Evolutionary conservation across 1,284 basidiomycete genomes (phyloP).

Genomic region (Leccinum angustisporum): DNA sequence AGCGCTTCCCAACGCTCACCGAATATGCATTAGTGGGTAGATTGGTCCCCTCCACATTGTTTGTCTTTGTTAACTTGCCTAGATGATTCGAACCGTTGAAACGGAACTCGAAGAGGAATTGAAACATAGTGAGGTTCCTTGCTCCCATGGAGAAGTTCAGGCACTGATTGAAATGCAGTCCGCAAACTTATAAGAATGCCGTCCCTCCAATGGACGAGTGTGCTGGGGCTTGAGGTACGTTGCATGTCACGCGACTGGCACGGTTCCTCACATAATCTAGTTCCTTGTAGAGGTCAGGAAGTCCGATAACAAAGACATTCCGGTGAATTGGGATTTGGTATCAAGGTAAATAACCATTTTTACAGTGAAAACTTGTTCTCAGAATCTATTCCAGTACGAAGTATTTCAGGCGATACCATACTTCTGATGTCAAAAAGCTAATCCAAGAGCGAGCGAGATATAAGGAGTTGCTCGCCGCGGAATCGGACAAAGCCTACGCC

Average conservation of each 20-base stretch:
- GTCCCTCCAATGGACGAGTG: slow-evolving; percentile 70
- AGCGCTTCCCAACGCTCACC: slow-evolving; percentile 69
- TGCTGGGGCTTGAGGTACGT: slow-evolving; percentile 68
- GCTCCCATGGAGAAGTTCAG: not conserved
- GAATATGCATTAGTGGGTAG: slow-evolving; percentile 41
- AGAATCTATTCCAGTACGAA: slow-evolving; percentile 62
- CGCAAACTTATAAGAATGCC: slow-evolving; percentile 76
- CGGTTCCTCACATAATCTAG: slow-evolving; percentile 37
- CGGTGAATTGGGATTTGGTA: slow-evolving; percentile 78
- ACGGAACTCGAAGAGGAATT: slow-evolving; percentile 78
- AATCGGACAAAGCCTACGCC: slow-evolving; percentile 65
- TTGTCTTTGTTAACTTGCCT: slow-evolving; percentile 4
- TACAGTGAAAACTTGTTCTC: slow-evolving; percentile 7
- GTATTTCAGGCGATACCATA: slow-evolving; percentile 74
- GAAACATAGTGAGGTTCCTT: slow-evolving; percentile 49
- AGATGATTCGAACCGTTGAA: slow-evolving; percentile 65
- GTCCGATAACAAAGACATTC: slow-evolving; percentile 71
- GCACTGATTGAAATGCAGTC: slow-evolving; percentile 42
- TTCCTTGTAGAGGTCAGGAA: slow-evolving; percentile 79
- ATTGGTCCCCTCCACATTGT: slow-evolving; percentile 8
- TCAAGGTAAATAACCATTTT: slow-evolving; percentile 52
- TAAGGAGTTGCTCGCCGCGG: slow-evolving; percentile 72
- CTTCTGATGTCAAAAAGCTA: slow-evolving; percentile 69
- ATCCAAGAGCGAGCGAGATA: slow-evolving; percentile 76
- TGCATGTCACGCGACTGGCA: not conserved